Evolutionary conservation across 768 basidiomycete genomes (phyloP).

Genomic region (Leccinum longicurvipes): DNA sequence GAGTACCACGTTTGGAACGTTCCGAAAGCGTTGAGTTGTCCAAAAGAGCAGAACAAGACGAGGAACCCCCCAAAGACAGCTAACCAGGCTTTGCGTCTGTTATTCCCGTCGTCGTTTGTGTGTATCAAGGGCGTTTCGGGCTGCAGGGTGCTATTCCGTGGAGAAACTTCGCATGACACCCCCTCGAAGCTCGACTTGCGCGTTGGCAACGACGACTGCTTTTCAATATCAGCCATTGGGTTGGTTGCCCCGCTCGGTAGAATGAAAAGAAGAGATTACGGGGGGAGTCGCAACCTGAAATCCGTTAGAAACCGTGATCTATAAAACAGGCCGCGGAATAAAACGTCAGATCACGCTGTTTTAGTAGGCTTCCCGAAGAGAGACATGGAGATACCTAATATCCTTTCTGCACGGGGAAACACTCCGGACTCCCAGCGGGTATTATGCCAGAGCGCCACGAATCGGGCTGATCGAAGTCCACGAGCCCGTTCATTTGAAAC

Average conservation of each 20-base stretch:
- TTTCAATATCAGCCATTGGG: slow-evolving; percentile 31
- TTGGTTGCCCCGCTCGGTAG: slow-evolving; percentile 5
- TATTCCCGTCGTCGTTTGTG: not conserved
- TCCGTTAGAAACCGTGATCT: slow-evolving; percentile 13
- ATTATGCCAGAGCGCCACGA: slow-evolving; percentile 9
- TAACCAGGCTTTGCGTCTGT: slow-evolving; percentile 36
- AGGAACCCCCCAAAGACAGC: slow-evolving; percentile 63
- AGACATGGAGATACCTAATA: slow-evolving; percentile 15
- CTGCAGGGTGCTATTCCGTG: slow-evolving; percentile 23
- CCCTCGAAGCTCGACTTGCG: slow-evolving; percentile 23
- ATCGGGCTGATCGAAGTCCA: slow-evolving; percentile 8
- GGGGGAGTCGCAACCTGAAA: slow-evolving; percentile 11
- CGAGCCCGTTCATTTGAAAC: slow-evolving; percentile 3
- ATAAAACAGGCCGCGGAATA: slow-evolving; percentile 23
- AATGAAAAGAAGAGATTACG: slow-evolving; percentile 10
- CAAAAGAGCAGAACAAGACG: slow-evolving; percentile 67
- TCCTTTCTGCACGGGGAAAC: slow-evolving; percentile 6
- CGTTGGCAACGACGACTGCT: slow-evolving; percentile 19
- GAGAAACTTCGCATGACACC: slow-evolving; percentile 16
- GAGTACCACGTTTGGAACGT: slow-evolving; percentile 70
- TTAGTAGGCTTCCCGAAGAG: slow-evolving; percentile 20
- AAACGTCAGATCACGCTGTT: slow-evolving; percentile 23
- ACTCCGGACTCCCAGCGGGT: slow-evolving; percentile 5
- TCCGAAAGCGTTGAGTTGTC: slow-evolving; percentile 69
- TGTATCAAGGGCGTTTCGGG: slow-evolving; percentile 17